Percentiles rank a stretch among this genome's conserved stretches.
Evolutionary conservation across 345 rosid species (phyloP).

Genomic region (Jatropha curcas): DNA sequence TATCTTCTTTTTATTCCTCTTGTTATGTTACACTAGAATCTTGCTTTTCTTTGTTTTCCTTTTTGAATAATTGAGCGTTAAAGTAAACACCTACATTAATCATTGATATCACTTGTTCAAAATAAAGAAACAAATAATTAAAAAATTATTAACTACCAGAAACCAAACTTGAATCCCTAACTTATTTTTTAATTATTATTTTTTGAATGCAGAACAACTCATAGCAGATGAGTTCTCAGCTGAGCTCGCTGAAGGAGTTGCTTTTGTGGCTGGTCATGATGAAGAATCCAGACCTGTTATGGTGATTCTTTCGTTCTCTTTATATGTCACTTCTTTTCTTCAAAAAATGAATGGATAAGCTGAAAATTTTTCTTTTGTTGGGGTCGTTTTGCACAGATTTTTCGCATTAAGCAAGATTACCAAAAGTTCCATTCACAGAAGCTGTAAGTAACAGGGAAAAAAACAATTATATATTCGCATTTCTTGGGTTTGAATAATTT

Average conservation of each 20-base stretch:
- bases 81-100: slow-evolving; percentile 29
- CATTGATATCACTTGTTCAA: slow-evolving; percentile 33
- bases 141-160: neutral
- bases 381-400: slow-evolving; percentile 49
- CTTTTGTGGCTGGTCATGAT: slow-evolving; percentile 88
- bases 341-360: neutral
- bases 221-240: slow-evolving; percentile 94
- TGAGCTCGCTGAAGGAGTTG: slow-evolving; percentile 78
- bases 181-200: neutral
- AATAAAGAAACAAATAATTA: slow-evolving; percentile 1
- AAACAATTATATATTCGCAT: neutral
- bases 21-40: slow-evolving; percentile 28
- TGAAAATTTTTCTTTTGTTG: neutral
- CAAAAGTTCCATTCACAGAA: slow-evolving; percentile 80
- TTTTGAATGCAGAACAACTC: slow-evolving; percentile 46
- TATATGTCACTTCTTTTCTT: neutral
- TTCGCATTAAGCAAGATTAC: slow-evolving; percentile 85
- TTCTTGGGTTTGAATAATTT: neutral
- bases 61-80: slow-evolving; percentile 42
- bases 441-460: slow-evolving; percentile 47
- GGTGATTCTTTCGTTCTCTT: slow-evolving; percentile 36
- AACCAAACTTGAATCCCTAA: neutral
- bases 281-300: slow-evolving; percentile 78
- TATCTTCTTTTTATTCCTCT: slow-evolving; percentile 30
- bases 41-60: slow-evolving; percentile 22